Base-by-base conservation (phyloP, 257 asterid genomes). In the Solanum rostratum region DNA sequence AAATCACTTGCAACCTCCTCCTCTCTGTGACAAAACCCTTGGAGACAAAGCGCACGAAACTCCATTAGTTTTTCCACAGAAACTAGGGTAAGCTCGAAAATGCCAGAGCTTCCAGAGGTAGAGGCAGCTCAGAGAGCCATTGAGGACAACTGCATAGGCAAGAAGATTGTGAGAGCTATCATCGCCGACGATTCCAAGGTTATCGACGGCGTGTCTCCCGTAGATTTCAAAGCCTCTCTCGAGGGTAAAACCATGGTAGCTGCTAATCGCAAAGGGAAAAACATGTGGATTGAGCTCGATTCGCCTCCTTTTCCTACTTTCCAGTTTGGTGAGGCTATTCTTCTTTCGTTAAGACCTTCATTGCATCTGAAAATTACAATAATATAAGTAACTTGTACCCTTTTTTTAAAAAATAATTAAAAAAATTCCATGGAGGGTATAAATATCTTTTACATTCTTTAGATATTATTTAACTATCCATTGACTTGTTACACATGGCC, bases 91-190 rank as follows among this genome's bases (percentile, higher is more conserved):
- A 20, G 50, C 54, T 83, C 68, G 49, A 68, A 89, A 76, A 97
- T 97, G 98, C 99, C 99, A 88, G 99, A 97, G 91, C 97, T 97
- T 11, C 99, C 99, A 76, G 98, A 95, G 92, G 99, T 97, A 53
- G 98, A 97, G 91, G 95, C 98, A 80, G 98, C 99, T 89, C 97
- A 98, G n/a, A 91, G 95, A 63, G 99, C 97, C 53, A 46, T 95
- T 8, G 92, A 91, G 90, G 98, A 93, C 22, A 90, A 94, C 91
- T 95, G 98, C 85, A 84, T 89, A 2, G 99, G 99, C 65, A 95
- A 93, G 93, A 95, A 86, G 90, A 95, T 95, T 7, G 41, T 46
- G 20, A 93, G 74, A 85, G 88, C 98, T 62, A 88, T 87, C 37
- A 93, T 97, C 37, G 97, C 98, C 82, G 92, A 92, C 73, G 99